A percentile compares a stretch with the other conserved stretches of the same genome.
Conservation (phyloP, 768 basidiomycete species). For the Rhizopogon vinicolor region DNA sequence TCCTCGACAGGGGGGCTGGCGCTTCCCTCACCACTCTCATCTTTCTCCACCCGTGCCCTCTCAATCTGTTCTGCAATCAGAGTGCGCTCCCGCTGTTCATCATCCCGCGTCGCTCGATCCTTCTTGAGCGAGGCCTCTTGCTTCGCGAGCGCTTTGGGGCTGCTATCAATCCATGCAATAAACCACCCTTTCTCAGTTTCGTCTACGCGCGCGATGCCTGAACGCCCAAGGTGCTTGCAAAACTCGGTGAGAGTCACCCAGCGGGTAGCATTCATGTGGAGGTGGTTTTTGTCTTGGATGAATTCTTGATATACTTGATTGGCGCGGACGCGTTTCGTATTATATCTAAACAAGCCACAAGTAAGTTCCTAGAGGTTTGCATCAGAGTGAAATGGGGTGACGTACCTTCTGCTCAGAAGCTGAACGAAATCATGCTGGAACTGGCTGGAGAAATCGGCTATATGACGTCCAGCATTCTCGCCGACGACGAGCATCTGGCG, state of each 20-base stretch:
- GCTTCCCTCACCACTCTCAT: conserved; percentile 28
- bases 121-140: conserved; percentile 87
- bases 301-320: conserved; percentile 98
- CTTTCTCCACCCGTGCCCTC: conserved; percentile 59
- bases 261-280: conserved; percentile 98
- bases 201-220: conserved; percentile 87
- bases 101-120: conserved; percentile 85
- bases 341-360: conserved; percentile 29
- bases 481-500: conserved; percentile 98
- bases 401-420: conserved; percentile 78
- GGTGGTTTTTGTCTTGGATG: conserved; percentile 87
- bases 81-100: conserved; percentile 90
- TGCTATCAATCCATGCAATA: conserved; percentile 95
- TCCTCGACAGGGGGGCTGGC: conserved; percentile 42
- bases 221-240: conserved; percentile 79
- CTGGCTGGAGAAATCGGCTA: conserved; percentile 80
- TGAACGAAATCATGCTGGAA: conserved; percentile 94
- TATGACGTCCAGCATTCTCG: conserved; percentile 89
- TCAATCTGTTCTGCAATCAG: conserved; percentile 93
- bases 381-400: conserved; percentile 3
- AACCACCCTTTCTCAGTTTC: conserved; percentile 99
- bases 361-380: neutral
- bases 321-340: conserved; percentile 94
- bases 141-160: conserved; percentile 89
- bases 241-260: conserved; percentile 99